Percentiles rank a stretch among this genome's conserved stretches.
Conservation (phyloP, 805 yeast genomes). For the Osmozyma mogii region DNA sequence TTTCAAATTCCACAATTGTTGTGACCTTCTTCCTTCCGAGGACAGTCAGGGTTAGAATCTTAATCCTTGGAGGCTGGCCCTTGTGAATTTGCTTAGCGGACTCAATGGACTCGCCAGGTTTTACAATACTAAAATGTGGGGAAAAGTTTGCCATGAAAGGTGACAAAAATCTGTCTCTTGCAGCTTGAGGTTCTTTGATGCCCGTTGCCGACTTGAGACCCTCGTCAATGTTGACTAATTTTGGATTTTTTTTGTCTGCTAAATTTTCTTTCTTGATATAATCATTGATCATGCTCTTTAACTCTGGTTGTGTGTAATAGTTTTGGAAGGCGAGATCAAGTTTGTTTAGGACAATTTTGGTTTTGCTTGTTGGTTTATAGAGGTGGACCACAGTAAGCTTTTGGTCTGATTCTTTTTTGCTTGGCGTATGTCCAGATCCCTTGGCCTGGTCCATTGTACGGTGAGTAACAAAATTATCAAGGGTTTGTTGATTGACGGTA, state of each 20-base stretch:
- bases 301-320: slow-evolving; percentile 46
- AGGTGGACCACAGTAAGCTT: slow-evolving; percentile 28
- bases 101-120: slow-evolving; percentile 31
- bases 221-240: slow-evolving; percentile 48
- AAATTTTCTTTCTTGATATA: slow-evolving; percentile 52
- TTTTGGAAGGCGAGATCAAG: slow-evolving; percentile 26
- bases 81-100: slow-evolving; percentile 19
- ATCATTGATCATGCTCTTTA: slow-evolving; percentile 42
- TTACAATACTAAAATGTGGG: slow-evolving; percentile 41
- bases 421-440: slow-evolving; percentile 14
- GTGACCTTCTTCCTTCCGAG: slow-evolving; percentile 81
- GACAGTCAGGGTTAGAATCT: slow-evolving; percentile 63
- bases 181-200: slow-evolving; percentile 16
- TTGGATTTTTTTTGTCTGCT: slow-evolving; percentile 45
- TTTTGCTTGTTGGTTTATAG: slow-evolving; percentile 50
- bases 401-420: slow-evolving; percentile 17
- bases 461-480: slow-evolving; percentile 62
- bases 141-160: slow-evolving; percentile 41
- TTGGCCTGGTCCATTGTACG: slow-evolving; percentile 24
- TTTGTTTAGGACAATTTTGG: slow-evolving; percentile 40
- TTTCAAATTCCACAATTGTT: slow-evolving; percentile 59
- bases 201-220: slow-evolving; percentile 38
- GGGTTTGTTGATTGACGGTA: slow-evolving; percentile 28
- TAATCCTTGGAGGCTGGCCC: slow-evolving; percentile 64
- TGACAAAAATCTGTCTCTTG: slow-evolving; percentile 39